Evolutionary conservation across 805 yeast genomes (phyloP).

Genomic region (Monosporozyma yasuniensis): DNA sequence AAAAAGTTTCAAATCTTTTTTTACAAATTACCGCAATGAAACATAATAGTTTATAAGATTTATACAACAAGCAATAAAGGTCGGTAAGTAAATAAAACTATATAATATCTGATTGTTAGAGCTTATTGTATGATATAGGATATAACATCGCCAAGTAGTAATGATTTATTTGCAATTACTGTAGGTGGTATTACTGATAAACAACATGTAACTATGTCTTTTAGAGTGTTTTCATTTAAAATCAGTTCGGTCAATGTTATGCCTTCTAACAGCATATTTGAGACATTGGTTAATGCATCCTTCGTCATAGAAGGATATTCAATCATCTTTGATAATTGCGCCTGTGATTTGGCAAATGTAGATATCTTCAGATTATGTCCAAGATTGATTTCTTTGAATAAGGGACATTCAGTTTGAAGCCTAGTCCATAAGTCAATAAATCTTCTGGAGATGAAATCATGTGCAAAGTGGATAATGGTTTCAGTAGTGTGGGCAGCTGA

Average conservation of each 20-base stretch:
- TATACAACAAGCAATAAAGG: no score
- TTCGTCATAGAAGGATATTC: conserved; percentile 18
- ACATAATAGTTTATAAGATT: no score
- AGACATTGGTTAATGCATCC: conserved; percentile 15
- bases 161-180: conserved; percentile 11
- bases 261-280: conserved; percentile 22
- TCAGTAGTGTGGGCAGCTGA: conserved; percentile 18
- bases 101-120: neutral
- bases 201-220: conserved; percentile 20
- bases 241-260: conserved; percentile 15
- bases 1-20: no score
- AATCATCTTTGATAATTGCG: conserved; percentile 1
- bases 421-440: conserved; percentile 23
- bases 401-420: conserved; percentile 10
- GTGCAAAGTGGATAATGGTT: conserved; percentile 16
- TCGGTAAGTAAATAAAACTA: no score
- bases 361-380: neutral
- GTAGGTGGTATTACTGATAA: conserved; percentile 17
- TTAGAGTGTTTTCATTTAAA: conserved; percentile 15
- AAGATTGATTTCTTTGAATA: conserved; percentile 8
- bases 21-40: no score
- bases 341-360: neutral
- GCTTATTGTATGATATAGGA: conserved; percentile 1
- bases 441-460: conserved; percentile 23
- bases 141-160: conserved; percentile 20